Evolutionary conservation across 2,329 filamentous ascomycete genomes (phyloP), one percentile per base, ranked within the genome.

Genomic region (Colletotrichum truncatum): DNA sequence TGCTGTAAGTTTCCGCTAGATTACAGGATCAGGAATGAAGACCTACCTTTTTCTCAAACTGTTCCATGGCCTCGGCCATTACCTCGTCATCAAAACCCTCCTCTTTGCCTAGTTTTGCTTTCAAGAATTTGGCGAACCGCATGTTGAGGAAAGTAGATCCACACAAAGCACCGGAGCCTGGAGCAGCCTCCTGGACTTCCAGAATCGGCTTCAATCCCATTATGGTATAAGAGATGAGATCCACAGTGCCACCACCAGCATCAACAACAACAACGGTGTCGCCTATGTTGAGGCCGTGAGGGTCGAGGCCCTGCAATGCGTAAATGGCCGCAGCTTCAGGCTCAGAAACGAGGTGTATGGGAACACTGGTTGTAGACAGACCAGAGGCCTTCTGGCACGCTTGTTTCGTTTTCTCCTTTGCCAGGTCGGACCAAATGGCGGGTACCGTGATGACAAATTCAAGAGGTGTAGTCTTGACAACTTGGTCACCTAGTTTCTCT

Each of bases 401-500:
- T 52, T 78, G 75, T 46, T 76, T 75, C 1, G 84, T 88, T 34
- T 80, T 80, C 41, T 84, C 78, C 54, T 85, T 87, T 28, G 85
- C 84, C 5, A 77, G 76, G 45, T 87, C 84, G 36, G 82, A 85
- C 86, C 86, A 89, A 7, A 89, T 85, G 5, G 86, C 85, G 0
- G 86, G 86, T 1, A 88, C 85, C 0, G 86, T 87, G 18, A 88
- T 74, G 45, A 88, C 80, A 60, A 86, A 87, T 57, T 87, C 80
- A 66, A 86, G 78, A 0, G 81, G 77, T 0, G 77, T 85, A 16
- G 74, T 79, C 4, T 74, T 73, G 5, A 85, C 73, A 18, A 83
- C 76, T 2, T 75, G 75, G 1, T 73, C 71, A 2, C 81, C 81
- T 1, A 87, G 71, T 4, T 78, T 76, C 38, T 77, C 72, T 41